Evolutionary conservation across 2,329 filamentous ascomycete genomes (phyloP), one percentile per base, ranked within the genome.

Genomic region (Fusarium dimerum): DNA sequence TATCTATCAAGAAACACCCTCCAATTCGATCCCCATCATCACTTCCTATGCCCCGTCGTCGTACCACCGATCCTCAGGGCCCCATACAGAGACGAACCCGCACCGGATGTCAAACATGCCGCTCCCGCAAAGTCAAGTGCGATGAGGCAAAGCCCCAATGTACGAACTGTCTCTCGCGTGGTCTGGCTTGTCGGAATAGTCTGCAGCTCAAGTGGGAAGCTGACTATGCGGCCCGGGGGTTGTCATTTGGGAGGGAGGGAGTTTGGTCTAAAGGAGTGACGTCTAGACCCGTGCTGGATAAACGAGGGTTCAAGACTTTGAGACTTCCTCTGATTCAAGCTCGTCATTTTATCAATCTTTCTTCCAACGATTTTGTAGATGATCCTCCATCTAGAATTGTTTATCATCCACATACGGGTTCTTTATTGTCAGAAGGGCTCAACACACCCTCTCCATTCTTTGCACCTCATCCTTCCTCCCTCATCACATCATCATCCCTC

Each of bases 191-290:
- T 12, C 55, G 57, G 38, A 54, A 47, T 0, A 34, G 48, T 9
- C 9, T 60, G 9, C 57, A 60, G 38, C 29, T 63, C 44, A 69
- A 69, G 52, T 69, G 67, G 66, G 66, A 69, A 34, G 44, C 61
- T 0, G 67, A 69, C 48, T 69, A 66, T 39, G 51, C 57, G 7
- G 55, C 53, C 0, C 52, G 50, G 2, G 67, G 67, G 0, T 42
- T 63, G 3, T 67, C 67, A 8, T 68, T 69, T 56, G 67, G 67
- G 3, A 34, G 67, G 26, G 59, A 63, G 20, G 67, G 67, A 3
- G 63, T 67, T 12, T 69, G 66, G 67, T 51, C 57, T 5, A 68
- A 66, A 16, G 52, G 20, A 26, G 20, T 26, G 20, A 26, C 20
- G 20, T 26, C 20, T 26, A 43, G 9, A 43, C 41, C 34, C 7